phyloP scores from a whole-genome alignment of 495 filamentous ascomycete genomes.

The Elasticomyces elasticus region DNA sequence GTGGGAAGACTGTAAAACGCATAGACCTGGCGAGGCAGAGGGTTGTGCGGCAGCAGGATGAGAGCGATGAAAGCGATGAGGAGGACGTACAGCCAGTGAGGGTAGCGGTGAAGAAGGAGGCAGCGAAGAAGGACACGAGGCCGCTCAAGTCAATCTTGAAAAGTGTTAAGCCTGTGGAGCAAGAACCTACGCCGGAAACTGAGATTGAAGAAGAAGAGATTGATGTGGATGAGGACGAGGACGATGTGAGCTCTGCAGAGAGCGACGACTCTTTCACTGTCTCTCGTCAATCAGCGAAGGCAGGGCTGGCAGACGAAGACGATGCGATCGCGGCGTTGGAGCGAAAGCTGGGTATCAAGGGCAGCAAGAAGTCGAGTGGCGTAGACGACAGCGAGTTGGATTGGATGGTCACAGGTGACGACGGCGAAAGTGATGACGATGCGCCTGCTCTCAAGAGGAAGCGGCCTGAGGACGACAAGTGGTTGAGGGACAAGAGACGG shows the following conservation, averaged over 20 bases:
- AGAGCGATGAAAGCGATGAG: constrained; percentile 27
- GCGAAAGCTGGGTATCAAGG: constrained; percentile 77
- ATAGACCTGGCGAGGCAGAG: constrained; percentile 21
- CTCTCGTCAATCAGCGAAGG: constrained; percentile 40
- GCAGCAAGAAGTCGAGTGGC: constrained; percentile 62
- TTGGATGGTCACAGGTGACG: constrained; percentile 60
- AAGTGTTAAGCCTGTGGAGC: not conserved
- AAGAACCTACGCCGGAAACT: not conserved
- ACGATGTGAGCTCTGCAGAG: not conserved
- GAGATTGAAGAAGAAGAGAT: not conserved
- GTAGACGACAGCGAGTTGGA: constrained; percentile 82
- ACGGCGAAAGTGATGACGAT: constrained; percentile 29
- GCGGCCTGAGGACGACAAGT: constrained; percentile 41
- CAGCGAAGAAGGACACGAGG: constrained; percentile 13
- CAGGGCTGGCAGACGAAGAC: constrained; percentile 64
- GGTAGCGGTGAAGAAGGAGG: constrained; percentile 1
- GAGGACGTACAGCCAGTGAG: constrained; percentile 7
- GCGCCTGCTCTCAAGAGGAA: constrained; percentile 37
- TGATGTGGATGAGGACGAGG: constrained; percentile 9
- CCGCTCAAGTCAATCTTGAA: constrained; percentile 40
- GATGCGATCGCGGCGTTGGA: constrained; percentile 81
- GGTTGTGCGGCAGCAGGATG: constrained; percentile 14
- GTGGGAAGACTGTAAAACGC: constrained; percentile 16
- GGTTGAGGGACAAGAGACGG: constrained; percentile 54
- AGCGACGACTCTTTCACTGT: constrained; percentile 16